Percentiles rank a stretch among this genome's conserved stretches.
These are phyloP conservation scores for Globisporangium irregulare DNA, from an alignment of 352 stramenopile species.

Conservation along the genomic window DNA sequence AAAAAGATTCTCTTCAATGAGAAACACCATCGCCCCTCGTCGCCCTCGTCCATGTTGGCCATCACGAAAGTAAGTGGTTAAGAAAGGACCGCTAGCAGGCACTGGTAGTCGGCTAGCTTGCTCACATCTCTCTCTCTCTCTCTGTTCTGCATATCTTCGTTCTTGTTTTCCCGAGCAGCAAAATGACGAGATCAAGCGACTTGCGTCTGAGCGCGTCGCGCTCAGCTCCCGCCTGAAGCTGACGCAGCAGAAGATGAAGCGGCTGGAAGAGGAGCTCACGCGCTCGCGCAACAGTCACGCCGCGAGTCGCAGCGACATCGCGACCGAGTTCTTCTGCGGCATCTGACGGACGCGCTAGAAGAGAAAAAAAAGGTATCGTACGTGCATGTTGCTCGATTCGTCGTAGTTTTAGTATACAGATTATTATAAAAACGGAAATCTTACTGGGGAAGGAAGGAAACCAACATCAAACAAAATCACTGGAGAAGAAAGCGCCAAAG, in stretches of 20 bases:
- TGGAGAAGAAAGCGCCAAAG: background rate
- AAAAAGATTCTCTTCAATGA: constrained; percentile 17
- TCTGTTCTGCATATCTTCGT: no score
- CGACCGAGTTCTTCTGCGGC: constrained; percentile 66
- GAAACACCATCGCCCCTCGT: constrained; percentile 16
- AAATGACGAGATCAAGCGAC: constrained; percentile 54
- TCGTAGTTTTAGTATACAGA: constrained; percentile 4
- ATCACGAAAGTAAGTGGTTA: constrained; percentile 22
- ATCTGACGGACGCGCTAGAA: constrained; percentile 28
- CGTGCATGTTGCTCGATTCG: background rate
- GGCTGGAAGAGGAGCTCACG: constrained; percentile 57
- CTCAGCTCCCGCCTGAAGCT: constrained; percentile 47
- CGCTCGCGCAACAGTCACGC: constrained; percentile 44
- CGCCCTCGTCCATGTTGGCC: constrained; percentile 14
- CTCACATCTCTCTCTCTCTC: background rate
- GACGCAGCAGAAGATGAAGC: constrained; percentile 50
- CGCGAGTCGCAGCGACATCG: constrained; percentile 37
- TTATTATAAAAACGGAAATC: constrained; percentile 9
- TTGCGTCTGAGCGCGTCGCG: constrained; percentile 40
- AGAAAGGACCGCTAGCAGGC: no score
- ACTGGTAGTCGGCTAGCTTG: constrained; percentile 9
- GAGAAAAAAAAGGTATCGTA: background rate
- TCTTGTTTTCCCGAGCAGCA: constrained; percentile 13
- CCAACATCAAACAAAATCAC: background rate
- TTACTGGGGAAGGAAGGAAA: background rate